These are phyloP conservation scores for Fusarium decemcellulare DNA, from an alignment of 2,329 filamentous ascomycete species.

Conservation along the genomic window DNA sequence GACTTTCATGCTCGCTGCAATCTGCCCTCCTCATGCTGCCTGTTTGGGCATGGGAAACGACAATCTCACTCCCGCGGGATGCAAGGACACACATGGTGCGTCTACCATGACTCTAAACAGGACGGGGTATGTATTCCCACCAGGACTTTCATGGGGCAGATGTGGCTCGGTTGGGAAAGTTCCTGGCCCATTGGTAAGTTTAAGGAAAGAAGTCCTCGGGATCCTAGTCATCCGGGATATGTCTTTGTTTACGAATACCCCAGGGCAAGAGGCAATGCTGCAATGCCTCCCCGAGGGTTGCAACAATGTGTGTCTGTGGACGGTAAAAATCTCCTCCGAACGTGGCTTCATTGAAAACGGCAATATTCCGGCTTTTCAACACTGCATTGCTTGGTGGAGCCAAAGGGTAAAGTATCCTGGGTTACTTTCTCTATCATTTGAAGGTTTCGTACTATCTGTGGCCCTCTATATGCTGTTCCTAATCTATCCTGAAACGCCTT, in stretches of 20 bases:
- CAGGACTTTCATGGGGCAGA: background rate
- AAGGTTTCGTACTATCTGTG: background rate
- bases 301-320: background rate
- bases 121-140: conserved; percentile 28
- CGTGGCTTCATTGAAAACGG: conserved; percentile 11
- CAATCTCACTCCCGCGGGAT: background rate
- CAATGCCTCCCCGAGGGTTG: background rate
- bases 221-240: background rate
- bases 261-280: background rate
- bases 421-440: conserved; percentile 1
- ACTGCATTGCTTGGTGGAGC: conserved; percentile 1
- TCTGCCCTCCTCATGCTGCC: background rate
- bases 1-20: background rate
- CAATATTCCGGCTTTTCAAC: background rate
- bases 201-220: background rate
- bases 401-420: background rate
- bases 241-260: background rate
- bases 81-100: conserved; percentile 25
- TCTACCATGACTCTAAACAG: conserved; percentile 29
- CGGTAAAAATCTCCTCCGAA: background rate
- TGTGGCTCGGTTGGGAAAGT: background rate
- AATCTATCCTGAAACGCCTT: conserved; percentile 2
- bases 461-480: background rate
- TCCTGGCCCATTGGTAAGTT: background rate
- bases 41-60: background rate